A percentile compares a stretch with the other conserved stretches of the same genome.
phyloP scores from a whole-genome alignment of 1,284 basidiomycete species.

The Porogramme epimiltina region DNA sequence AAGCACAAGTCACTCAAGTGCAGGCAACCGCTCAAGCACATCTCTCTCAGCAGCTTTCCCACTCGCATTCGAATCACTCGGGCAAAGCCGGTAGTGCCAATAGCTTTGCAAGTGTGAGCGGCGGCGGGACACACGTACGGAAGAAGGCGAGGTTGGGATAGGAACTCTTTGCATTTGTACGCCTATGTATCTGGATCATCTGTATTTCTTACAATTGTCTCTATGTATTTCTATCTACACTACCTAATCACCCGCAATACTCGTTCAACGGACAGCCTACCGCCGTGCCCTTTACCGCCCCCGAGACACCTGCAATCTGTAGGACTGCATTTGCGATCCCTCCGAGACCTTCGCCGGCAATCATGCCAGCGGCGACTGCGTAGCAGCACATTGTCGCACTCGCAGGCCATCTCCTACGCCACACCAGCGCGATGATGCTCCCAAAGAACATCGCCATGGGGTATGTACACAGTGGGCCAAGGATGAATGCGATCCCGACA shows the following conservation, averaged over 20 bases:
- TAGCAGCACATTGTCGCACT: conserved; percentile 22
- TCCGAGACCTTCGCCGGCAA: conserved; percentile 26
- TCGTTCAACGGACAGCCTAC: conserved; percentile 24
- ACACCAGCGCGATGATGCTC: conserved; percentile 18
- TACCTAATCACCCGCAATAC: conserved; percentile 17
- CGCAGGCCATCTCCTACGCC: conserved; percentile 19
- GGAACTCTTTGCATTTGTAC: too few species aligned
- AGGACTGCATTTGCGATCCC: conserved; percentile 26
- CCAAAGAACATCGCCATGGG: conserved; percentile 28
- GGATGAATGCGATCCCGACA: conserved; percentile 27
- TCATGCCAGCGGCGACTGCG: conserved; percentile 27
- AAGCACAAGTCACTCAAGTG: conserved; percentile 37
- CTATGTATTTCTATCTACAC: too few species aligned
- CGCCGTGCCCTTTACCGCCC: conserved; percentile 20
- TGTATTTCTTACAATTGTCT: too few species aligned
- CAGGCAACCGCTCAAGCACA: conserved; percentile 40
- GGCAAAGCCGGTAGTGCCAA: conserved; percentile 50
- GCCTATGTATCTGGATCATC: too few species aligned
- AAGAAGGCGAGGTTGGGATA: conserved; percentile 50
- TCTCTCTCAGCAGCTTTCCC: conserved; percentile 36
- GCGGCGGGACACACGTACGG: conserved; percentile 41
- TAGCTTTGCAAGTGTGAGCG: conserved; percentile 55
- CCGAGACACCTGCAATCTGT: conserved; percentile 25
- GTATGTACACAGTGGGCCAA: conserved; percentile 26
- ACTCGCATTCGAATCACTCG: conserved; percentile 43